Conservation (phyloP, 345 rosid genomes). For the Heritiera fomes region DNA sequence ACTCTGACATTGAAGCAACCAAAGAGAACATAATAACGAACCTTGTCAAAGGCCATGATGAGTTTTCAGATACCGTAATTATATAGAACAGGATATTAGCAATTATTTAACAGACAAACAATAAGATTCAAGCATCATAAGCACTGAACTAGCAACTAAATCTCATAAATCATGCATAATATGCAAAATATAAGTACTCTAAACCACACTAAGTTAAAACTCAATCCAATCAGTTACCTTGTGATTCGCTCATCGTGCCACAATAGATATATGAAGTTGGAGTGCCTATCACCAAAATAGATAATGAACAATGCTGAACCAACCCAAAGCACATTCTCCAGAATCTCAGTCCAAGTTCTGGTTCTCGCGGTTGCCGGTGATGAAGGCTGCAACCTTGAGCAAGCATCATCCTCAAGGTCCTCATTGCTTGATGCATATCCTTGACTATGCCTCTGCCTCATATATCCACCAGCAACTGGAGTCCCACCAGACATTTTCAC, state of each 20-base stretch:
- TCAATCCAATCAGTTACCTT: conserved; percentile 47
- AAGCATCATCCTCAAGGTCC: conserved; percentile 90
- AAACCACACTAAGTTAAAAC: neutral
- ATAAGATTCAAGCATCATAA: conserved; percentile 6
- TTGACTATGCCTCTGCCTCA: conserved; percentile 94
- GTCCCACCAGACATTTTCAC: conserved; percentile 85
- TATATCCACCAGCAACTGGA: conserved; percentile 83
- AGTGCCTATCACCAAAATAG: conserved; percentile 77
- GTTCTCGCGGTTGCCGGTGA: conserved; percentile 39
- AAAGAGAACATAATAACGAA: neutral
- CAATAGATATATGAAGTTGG: conserved; percentile 67
- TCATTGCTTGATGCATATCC: conserved; percentile 89
- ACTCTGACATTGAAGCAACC: neutral
- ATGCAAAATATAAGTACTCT: neutral
- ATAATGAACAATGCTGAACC: conserved; percentile 71
- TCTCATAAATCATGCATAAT: neutral
- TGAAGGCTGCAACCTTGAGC: conserved; percentile 63
- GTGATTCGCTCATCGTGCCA: conserved; percentile 75
- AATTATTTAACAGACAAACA: neutral
- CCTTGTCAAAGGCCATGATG: neutral
- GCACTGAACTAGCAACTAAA: neutral
- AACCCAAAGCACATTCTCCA: conserved; percentile 84
- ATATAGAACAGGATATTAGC: neutral
- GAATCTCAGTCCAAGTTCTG: conserved; percentile 67
- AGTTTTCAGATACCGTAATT: neutral